Conservation (phyloP, 2,329 filamentous ascomycete species). For the Colletotrichum trifolii region DNA sequence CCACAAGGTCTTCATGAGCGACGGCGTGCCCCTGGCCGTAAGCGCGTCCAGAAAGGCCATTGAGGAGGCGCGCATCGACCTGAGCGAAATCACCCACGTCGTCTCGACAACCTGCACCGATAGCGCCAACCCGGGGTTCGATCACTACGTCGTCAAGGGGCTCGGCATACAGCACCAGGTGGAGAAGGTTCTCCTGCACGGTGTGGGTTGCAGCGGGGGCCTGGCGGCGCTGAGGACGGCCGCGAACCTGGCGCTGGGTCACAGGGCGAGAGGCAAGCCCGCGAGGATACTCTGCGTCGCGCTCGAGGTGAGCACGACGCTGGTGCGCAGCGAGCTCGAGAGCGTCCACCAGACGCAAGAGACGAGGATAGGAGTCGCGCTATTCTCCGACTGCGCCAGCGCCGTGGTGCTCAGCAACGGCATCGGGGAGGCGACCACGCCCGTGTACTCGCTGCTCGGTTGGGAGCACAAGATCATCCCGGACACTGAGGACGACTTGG, state of each 20-base stretch:
- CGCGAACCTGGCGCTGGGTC: slow-evolving; percentile 73
- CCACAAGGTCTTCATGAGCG: slow-evolving; percentile 64
- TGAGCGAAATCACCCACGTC: slow-evolving; percentile 70
- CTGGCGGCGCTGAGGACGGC: slow-evolving; percentile 71
- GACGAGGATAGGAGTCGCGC: slow-evolving; percentile 71
- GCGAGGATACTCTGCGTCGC: slow-evolving; percentile 74
- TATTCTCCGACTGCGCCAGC: slow-evolving; percentile 79
- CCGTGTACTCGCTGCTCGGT: slow-evolving; percentile 70
- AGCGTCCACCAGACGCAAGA: slow-evolving; percentile 69
- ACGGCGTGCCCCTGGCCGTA: slow-evolving; percentile 69
- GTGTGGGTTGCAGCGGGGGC: slow-evolving; percentile 74
- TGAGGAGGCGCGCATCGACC: slow-evolving; percentile 62
- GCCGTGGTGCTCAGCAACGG: slow-evolving; percentile 73
- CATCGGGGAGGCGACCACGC: slow-evolving; percentile 57
- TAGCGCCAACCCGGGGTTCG: slow-evolving; percentile 76
- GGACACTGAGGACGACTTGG: slow-evolving; percentile 70
- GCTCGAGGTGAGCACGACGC: slow-evolving; percentile 69
- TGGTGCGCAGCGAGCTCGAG: slow-evolving; percentile 74
- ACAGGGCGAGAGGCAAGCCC: slow-evolving; percentile 66
- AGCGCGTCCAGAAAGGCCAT: slow-evolving; percentile 66
- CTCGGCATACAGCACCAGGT: slow-evolving; percentile 68
- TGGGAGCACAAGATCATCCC: slow-evolving; percentile 74
- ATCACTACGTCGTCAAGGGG: slow-evolving; percentile 70
- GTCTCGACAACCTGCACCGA: slow-evolving; percentile 77
- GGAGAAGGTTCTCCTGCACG: slow-evolving; percentile 74